phyloP scores from a whole-genome alignment of 169 alveolate species.

The Plasmodium ovale region DNA sequence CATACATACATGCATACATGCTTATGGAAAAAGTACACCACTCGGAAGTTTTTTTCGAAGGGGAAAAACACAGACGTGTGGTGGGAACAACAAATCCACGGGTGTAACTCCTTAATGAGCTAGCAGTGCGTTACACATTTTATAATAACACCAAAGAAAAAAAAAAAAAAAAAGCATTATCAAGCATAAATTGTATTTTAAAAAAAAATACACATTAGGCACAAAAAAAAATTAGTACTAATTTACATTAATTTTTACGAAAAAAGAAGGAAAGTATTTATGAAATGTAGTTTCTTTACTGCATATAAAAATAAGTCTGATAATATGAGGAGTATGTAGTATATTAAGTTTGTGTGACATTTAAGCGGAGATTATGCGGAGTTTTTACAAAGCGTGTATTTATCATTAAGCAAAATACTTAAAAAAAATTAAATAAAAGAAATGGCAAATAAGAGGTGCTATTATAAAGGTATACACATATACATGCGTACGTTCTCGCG shows the following conservation, averaged over 20 bases:
- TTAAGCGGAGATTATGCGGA: not conserved
- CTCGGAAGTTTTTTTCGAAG: too few relatives aligned
- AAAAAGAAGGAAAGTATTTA: not conserved
- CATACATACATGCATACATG: constrained; percentile 9
- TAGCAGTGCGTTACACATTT: constrained; percentile 8
- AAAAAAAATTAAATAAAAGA: not conserved
- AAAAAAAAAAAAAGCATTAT: constrained; percentile 2
- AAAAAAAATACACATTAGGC: constrained; percentile 13
- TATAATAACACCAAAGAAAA: constrained; percentile 24
- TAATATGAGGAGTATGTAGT: too few relatives aligned
- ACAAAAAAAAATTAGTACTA: not conserved
- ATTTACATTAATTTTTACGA: constrained; percentile 12
- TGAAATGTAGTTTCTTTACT: constrained; percentile 1
- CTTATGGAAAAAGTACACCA: too few relatives aligned
- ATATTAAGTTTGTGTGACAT: not conserved
- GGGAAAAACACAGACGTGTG: too few relatives aligned
- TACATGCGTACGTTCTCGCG: too few relatives aligned
- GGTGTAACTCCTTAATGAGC: not conserved
- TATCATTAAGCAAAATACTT: not conserved
- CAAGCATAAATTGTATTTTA: constrained; percentile 7
- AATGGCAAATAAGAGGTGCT: constrained; percentile 2
- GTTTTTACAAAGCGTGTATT: not conserved
- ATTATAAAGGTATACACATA: constrained; percentile 5
- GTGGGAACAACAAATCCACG: not conserved
- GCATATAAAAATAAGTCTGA: too few relatives aligned